Conservation (phyloP, 768 basidiomycete species). For the Podaxis sp. region DNA sequence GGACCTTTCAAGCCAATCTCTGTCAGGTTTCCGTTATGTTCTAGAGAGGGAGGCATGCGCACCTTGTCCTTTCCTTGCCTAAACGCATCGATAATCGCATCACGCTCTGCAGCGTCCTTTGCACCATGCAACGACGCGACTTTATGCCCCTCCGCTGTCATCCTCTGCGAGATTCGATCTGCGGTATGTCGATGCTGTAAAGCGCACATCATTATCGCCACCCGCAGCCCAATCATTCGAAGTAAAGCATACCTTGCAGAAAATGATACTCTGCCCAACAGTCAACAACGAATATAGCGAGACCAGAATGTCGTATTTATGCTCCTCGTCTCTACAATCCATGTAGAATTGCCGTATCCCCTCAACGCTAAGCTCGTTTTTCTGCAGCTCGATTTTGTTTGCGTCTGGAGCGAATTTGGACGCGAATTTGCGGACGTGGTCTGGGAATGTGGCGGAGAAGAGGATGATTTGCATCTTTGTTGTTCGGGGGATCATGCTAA, state of each 20-base stretch:
- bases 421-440: constrained; percentile 89
- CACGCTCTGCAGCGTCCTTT: constrained; percentile 87
- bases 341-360: constrained; percentile 96
- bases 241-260: constrained; percentile 71
- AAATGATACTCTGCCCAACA: constrained; percentile 98
- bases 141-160: constrained; percentile 92
- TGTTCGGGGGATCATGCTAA: constrained; percentile 56
- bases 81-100: constrained; percentile 91
- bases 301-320: constrained; percentile 95
- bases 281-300: constrained; percentile 87
- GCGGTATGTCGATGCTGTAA: constrained; percentile 84
- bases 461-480: constrained; percentile 78
- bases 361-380: constrained; percentile 90
- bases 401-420: constrained; percentile 89
- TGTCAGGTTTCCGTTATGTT: background rate
- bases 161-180: constrained; percentile 86
- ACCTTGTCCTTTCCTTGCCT: constrained; percentile 96
- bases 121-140: constrained; percentile 95
- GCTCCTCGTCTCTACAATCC: constrained; percentile 88
- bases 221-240: background rate
- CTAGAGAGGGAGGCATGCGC: background rate
- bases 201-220: background rate
- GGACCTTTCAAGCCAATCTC: constrained; percentile 32
- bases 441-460: constrained; percentile 98
- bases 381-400: constrained; percentile 95